These are phyloP conservation scores for Lepidium aucheri DNA, from an alignment of 345 rosid genomes.

Conservation along the genomic window DNA sequence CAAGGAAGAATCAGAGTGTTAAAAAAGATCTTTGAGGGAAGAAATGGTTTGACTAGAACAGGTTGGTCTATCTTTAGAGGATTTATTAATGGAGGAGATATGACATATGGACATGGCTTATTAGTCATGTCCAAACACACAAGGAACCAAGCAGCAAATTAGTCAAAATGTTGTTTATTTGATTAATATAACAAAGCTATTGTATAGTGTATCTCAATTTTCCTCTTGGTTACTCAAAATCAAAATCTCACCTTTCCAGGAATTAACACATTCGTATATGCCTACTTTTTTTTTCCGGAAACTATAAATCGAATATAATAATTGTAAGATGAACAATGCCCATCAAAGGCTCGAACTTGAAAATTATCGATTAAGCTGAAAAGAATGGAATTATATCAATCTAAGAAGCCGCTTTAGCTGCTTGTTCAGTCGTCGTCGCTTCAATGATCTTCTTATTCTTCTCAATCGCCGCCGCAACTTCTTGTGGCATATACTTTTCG, in stretches of 20 bases:
- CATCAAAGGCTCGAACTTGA: conserved; percentile 2
- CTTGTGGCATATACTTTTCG: conserved; percentile 95
- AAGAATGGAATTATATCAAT: conserved; percentile 6
- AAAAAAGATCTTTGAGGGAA: too few species aligned
- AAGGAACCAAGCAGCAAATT: not conserved
- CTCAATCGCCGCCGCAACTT: conserved; percentile 93
- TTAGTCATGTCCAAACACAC: not conserved
- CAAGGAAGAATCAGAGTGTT: too few species aligned
- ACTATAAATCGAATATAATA: conserved; percentile 1
- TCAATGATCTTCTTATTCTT: conserved; percentile 78
- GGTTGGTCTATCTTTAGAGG: too few species aligned
- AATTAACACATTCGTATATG: not conserved
- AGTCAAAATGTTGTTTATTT: conserved; percentile 9
- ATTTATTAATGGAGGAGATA: too few species aligned
- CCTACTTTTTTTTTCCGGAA: not conserved
- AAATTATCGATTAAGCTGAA: not conserved
- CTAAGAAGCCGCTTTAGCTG: conserved; percentile 23
- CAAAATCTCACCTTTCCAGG: not conserved
- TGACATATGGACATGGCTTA: too few species aligned
- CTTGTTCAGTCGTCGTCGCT: conserved; percentile 27
- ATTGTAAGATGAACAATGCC: not conserved
- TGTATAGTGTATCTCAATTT: conserved; percentile 5
- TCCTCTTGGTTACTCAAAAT: conserved; percentile 3
- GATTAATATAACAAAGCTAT: conserved; percentile 11
- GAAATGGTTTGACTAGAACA: too few species aligned